A percentile compares a stretch with the other conserved stretches of the same genome.
Evolutionary conservation across 2,329 filamentous ascomycete species (phyloP).

Genomic region (Tolypocladium tropicale): DNA sequence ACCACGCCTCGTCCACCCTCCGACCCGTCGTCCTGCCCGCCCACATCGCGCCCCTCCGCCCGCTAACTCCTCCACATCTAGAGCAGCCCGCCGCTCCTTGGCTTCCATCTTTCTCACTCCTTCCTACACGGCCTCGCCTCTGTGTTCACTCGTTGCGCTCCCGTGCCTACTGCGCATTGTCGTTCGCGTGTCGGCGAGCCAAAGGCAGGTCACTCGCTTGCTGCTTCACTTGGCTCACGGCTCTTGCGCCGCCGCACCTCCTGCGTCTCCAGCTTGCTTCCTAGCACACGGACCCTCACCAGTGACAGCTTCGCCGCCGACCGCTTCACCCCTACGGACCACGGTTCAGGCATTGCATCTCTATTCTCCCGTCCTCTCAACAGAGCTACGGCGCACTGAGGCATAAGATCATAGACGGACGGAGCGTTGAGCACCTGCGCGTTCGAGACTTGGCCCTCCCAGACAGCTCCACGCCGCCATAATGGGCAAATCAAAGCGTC

Average conservation of each 20-base stretch:
- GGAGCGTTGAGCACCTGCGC: background rate
- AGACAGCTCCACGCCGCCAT: background rate
- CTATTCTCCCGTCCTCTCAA: background rate
- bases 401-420: background rate
- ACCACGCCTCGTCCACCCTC: no score
- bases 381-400: no score
- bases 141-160: background rate
- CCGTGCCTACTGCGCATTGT: background rate
- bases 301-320: background rate
- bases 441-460: background rate
- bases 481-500: slow-evolving; percentile 1
- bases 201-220: background rate
- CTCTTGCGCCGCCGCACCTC: background rate
- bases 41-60: background rate
- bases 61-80: background rate
- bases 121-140: background rate
- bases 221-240: background rate
- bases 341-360: background rate
- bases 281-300: background rate
- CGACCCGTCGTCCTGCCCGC: background rate
- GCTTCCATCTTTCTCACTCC: background rate
- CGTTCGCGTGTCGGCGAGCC: background rate
- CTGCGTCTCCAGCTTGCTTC: background rate
- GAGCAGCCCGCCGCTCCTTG: background rate
- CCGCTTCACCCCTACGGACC: background rate